Conservation (phyloP, 768 basidiomycete genomes). For the Dacryopinax primogenitus region DNA sequence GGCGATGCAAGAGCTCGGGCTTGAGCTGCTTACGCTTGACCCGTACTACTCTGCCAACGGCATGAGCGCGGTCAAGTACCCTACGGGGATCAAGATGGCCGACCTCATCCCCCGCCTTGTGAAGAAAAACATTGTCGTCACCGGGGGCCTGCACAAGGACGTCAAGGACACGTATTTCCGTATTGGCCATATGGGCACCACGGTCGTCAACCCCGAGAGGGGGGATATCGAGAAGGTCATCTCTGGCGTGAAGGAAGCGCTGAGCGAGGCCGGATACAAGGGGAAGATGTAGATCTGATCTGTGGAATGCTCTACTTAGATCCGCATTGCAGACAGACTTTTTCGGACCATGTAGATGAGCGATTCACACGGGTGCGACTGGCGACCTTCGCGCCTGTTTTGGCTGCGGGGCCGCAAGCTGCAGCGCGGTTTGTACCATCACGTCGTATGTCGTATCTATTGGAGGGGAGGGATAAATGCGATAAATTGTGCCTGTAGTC, state of each 20-base stretch:
- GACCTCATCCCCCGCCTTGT: constrained; percentile 66
- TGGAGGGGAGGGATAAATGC: constrained; percentile 8
- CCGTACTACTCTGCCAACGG: constrained; percentile 69
- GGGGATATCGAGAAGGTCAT: constrained; percentile 68
- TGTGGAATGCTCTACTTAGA: too few relatives aligned
- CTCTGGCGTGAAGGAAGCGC: constrained; percentile 38
- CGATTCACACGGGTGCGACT: too few relatives aligned
- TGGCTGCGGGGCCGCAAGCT: too few relatives aligned
- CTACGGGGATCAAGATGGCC: constrained; percentile 59
- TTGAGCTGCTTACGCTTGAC: constrained; percentile 56
- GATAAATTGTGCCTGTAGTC: background rate
- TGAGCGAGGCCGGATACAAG: constrained; percentile 21
- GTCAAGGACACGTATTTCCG: constrained; percentile 90
- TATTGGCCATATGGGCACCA: constrained; percentile 87
- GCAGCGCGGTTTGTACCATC: background rate
- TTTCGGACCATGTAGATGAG: background rate
- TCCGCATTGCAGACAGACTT: background rate
- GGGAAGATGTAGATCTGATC: constrained; percentile 7
- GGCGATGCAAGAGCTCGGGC: constrained; percentile 50
- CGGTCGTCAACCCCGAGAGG: constrained; percentile 55
- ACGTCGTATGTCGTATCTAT: background rate
- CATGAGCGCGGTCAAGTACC: constrained; percentile 73
- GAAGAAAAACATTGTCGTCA: constrained; percentile 62
- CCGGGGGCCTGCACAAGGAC: constrained; percentile 73
- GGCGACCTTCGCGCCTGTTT: too few relatives aligned